phyloP scores from a whole-genome alignment of 2,329 filamentous ascomycete genomes.

The Alternaria brassicicola region DNA sequence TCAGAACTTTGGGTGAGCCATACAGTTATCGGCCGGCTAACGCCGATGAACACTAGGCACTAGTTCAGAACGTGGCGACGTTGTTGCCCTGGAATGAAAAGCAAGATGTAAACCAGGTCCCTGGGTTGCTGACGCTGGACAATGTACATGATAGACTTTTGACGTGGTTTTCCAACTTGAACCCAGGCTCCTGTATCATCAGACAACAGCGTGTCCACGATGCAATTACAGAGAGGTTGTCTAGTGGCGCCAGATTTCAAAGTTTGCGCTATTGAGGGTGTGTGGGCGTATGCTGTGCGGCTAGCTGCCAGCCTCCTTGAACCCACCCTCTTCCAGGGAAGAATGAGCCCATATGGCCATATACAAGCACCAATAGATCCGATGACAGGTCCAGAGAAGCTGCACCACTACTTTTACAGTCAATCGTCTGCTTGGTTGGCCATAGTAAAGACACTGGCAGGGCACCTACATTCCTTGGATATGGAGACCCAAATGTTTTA shows the following conservation, averaged over 20 bases:
- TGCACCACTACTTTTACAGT: neutral
- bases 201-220: neutral
- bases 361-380: neutral
- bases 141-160: neutral
- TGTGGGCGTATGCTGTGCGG: neutral
- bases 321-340: neutral
- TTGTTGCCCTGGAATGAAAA: neutral
- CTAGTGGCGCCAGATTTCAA: neutral
- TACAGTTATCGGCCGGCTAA: neutral
- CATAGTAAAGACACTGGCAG: neutral
- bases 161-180: neutral
- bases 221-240: neutral
- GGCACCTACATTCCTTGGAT: neutral
- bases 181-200: neutral
- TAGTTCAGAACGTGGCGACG: neutral
- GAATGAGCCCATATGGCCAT: neutral
- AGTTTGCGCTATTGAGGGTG: neutral
- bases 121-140: neutral
- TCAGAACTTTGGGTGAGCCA: neutral
- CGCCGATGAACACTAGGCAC: neutral
- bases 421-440: neutral
- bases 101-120: neutral
- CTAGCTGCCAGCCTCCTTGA: neutral
- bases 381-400: neutral
- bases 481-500: neutral